These are phyloP conservation scores for Plantago lanceolata DNA, from an alignment of 305 asterid species.

Conservation along the genomic window DNA sequence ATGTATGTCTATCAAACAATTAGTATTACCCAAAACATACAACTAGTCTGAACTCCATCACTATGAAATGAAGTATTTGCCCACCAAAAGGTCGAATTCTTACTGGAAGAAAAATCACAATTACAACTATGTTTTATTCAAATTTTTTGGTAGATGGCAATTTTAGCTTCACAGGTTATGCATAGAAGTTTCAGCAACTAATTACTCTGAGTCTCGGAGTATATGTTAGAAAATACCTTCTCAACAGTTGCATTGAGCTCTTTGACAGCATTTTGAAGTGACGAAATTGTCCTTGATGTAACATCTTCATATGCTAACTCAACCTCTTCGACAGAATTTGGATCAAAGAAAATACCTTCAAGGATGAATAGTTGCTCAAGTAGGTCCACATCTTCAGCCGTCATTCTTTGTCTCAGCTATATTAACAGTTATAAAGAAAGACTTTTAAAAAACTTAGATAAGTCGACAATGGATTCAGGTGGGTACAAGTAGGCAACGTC, in stretches of 20 bases:
- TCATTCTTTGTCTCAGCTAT: constrained; percentile 55
- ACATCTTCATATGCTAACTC: constrained; percentile 55
- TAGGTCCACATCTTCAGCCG: constrained; percentile 51
- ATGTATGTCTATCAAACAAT: not conserved
- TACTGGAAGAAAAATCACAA: not conserved
- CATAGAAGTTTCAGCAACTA: not conserved
- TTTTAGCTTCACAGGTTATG: not conserved
- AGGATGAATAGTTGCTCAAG: constrained; percentile 58
- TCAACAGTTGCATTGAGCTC: constrained; percentile 41
- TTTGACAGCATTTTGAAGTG: constrained; percentile 46
- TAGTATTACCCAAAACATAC: not conserved
- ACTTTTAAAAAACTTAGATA: constrained; percentile 24
- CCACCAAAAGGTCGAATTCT: too few species aligned
- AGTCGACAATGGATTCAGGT: constrained; percentile 5
- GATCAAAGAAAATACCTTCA: constrained; percentile 66
- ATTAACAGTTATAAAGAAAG: constrained; percentile 7
- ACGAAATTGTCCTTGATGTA: constrained; percentile 55
- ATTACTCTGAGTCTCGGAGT: not conserved
- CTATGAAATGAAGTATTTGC: too few species aligned
- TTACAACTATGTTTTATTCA: not conserved
- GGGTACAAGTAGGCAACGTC: constrained; percentile 10
- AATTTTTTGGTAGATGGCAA: not conserved
- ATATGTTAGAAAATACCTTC: constrained; percentile 39
- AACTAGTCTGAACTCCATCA: too few species aligned
- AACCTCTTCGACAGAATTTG: constrained; percentile 52